These are phyloP conservation scores for Aspergillus sclerotiicarbonarius DNA, from an alignment of 495 filamentous ascomycete genomes.

Conservation along the genomic window DNA sequence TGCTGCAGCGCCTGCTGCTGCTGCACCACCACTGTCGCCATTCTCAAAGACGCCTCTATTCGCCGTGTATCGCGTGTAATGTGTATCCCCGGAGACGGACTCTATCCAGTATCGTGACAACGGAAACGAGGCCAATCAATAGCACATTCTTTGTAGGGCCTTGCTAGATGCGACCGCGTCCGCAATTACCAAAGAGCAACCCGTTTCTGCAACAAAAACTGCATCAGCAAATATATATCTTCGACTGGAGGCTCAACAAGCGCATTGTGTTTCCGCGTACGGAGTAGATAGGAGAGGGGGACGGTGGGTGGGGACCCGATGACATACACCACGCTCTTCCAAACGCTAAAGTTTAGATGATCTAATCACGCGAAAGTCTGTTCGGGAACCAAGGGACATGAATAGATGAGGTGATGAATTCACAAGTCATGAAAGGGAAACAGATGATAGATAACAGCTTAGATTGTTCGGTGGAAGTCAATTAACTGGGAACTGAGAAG, in stretches of 20 bases:
- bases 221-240: neutral
- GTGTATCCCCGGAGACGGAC: neutral
- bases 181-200: neutral
- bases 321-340: conserved; percentile 2
- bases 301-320: neutral
- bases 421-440: neutral
- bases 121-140: conserved; percentile 9
- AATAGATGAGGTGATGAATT: neutral
- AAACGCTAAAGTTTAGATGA: conserved; percentile 4
- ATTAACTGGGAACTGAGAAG: conserved; percentile 2
- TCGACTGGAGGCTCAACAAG: neutral
- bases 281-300: neutral
- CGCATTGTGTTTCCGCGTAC: neutral
- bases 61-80: conserved; percentile 5
- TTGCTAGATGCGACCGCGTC: neutral
- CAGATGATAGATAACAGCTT: neutral
- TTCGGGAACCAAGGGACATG: neutral
- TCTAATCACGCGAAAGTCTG: neutral
- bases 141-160: conserved; percentile 2
- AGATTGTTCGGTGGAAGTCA: conserved; percentile 2
- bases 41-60: conserved; percentile 19
- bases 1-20: conserved; percentile 47
- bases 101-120: neutral
- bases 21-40: conserved; percentile 54
- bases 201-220: neutral